Evolutionary conservation across 2,329 filamentous ascomycete species (phyloP), one percentile per base, ranked within the genome.

Genomic region (Fusarium sp.): DNA sequence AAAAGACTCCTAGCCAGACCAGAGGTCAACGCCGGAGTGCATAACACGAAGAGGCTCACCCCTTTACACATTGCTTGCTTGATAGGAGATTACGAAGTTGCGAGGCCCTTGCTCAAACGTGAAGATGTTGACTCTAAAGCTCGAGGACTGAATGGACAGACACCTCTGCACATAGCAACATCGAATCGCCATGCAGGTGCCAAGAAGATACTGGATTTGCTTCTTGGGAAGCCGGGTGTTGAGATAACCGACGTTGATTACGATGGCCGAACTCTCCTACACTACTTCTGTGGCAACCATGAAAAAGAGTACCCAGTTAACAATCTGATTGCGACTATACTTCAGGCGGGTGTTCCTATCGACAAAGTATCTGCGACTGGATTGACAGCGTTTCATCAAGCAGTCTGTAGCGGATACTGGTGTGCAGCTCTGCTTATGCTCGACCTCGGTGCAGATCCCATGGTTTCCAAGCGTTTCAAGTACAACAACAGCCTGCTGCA

Each of bases 401-500:
- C 52, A 23, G 15, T 49, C 26, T 53, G 37, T 6, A 40, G 40
- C 7, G 44, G 40, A 5, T 18, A 18, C 13, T 55, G 50, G 18
- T 10, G 20, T 8, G 41, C 27, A 11, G 37, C 54, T 23, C 12
- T 30, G 14, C 35, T 42, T 30, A 26, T 73, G 7, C 58, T 71
- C 14, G 45, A 15, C 3, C 17, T 42, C 3, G 71, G 50, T 12
- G 64, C 58, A 11, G 40, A 71, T 26, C 64, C 67, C 9, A 48
- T 56, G 23, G 14, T 73, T 7, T 40, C 42, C 10, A 63, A 44
- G 35, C 30, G 35, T 13, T 58, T 56, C 41, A 53, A 48, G 23
- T 54, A 64, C 48, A 61, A 58, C 8, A 37, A 55, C 15, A 65
- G 40, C 26, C 50, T 67, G 15, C 45, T 74, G 4, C 59, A 62